Evolutionary conservation across 192 early-diverging fungal species (phyloP).

Genomic region (Coemansia sp.): DNA sequence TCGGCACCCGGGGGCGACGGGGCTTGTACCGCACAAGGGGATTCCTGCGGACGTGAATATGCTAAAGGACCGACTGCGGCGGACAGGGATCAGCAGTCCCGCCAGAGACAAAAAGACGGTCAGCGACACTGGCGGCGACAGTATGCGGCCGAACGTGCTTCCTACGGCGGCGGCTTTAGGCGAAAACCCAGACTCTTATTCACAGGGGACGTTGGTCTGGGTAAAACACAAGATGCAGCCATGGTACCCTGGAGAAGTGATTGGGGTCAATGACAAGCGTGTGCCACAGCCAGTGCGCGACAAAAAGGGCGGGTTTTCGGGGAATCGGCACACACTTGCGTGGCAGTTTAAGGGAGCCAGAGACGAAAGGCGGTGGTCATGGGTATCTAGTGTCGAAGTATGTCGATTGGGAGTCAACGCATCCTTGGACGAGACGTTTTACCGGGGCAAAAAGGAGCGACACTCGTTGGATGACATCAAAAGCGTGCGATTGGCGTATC

Average conservation of each 20-base stretch:
- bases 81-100: neutral
- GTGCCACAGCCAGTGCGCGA: slow-evolving; percentile 20
- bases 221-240: slow-evolving; percentile 42
- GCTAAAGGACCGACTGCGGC: slow-evolving; percentile 18
- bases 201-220: slow-evolving; percentile 39
- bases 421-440: slow-evolving; percentile 12
- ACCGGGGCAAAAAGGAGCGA: slow-evolving; percentile 5
- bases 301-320: neutral
- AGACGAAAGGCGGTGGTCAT: slow-evolving; percentile 24
- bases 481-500: slow-evolving; percentile 27
- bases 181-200: slow-evolving; percentile 8
- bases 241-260: slow-evolving; percentile 49
- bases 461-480: slow-evolving; percentile 3
- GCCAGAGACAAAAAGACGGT: neutral
- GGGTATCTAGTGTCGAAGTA: slow-evolving; percentile 22
- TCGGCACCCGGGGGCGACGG: neutral
- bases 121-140: neutral
- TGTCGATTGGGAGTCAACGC: slow-evolving; percentile 25
- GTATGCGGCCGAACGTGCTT: neutral
- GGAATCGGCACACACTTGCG: slow-evolving; percentile 15
- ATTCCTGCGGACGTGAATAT: slow-evolving; percentile 32
- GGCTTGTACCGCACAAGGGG: slow-evolving; percentile 1
- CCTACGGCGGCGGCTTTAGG: slow-evolving; percentile 11
- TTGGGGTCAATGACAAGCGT: slow-evolving; percentile 1
- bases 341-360: slow-evolving; percentile 23